Conservation (phyloP, 108 stramenopile genomes). For the Craspedostauros australis region DNA sequence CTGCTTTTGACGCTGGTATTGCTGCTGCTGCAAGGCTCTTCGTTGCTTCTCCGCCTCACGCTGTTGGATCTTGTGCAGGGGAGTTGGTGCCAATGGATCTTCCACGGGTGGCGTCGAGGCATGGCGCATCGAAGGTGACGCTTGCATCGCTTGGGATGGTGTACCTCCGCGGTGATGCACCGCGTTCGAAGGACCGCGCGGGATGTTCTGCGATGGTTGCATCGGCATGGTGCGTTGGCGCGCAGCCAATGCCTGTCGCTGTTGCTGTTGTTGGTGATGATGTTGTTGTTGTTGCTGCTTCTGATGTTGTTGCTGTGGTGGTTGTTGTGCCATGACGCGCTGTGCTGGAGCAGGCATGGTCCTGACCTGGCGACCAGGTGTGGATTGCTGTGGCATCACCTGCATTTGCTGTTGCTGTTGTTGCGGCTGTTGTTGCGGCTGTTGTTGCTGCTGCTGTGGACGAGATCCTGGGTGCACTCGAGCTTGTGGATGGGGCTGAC, state of each 20-base stretch:
- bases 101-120: not conserved
- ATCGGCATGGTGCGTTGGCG: not conserved
- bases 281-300: slow-evolving; percentile 2
- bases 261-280: not conserved
- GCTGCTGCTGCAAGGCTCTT: slow-evolving; percentile 6
- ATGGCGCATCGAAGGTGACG: not conserved
- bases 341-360: no score
- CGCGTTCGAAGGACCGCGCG: not conserved
- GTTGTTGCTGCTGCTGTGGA: slow-evolving; percentile 6
- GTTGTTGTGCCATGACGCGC: not conserved
- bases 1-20: slow-evolving; percentile 11
- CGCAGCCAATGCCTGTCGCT: not conserved
- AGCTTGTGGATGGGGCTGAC: no score
- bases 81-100: slow-evolving; percentile 32
- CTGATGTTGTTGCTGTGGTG: slow-evolving; percentile 4
- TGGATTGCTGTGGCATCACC: not conserved
- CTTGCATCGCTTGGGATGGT: not conserved
- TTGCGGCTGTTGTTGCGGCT: slow-evolving; percentile 16
- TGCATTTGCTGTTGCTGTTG: slow-evolving; percentile 7
- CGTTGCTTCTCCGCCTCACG: slow-evolving; percentile 2
- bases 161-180: not conserved
- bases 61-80: slow-evolving; percentile 15
- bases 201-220: no score
- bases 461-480: no score
- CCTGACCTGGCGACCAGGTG: no score